Conservation (phyloP, 2,329 filamentous ascomycete species). For the Coniella lustricola region DNA sequence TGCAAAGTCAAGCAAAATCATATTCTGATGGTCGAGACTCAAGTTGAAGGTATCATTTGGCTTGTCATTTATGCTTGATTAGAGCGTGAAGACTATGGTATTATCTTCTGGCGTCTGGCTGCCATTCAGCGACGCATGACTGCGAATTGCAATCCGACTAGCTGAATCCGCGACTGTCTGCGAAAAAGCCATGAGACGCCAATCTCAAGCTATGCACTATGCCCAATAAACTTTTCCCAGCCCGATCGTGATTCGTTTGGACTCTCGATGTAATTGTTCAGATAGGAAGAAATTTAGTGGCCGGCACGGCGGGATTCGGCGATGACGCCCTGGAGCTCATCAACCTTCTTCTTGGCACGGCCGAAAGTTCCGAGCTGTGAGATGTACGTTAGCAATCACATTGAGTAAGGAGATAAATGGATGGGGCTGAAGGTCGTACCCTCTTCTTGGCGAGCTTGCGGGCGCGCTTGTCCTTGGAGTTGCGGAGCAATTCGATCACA, state of each 20-base stretch:
- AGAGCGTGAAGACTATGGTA: neutral
- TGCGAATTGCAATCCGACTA: neutral
- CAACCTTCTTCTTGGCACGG: conserved; percentile 99
- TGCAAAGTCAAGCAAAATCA: too few relatives aligned
- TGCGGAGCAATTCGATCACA: conserved; percentile 97
- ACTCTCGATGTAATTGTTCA: neutral
- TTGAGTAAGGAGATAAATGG: neutral
- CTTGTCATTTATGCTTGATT: neutral
- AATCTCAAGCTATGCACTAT: conserved; percentile 4
- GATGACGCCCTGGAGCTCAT: conserved; percentile 97
- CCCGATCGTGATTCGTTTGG: neutral
- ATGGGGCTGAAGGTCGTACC: conserved; percentile 47
- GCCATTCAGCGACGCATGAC: neutral
- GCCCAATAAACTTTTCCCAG: conserved; percentile 6
- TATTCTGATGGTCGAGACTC: too few relatives aligned
- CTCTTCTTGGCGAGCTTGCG: conserved; percentile 99
- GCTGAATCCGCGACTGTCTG: neutral
- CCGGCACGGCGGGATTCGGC: conserved; percentile 75
- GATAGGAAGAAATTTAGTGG: conserved; percentile 40
- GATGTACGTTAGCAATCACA: conserved; percentile 21
- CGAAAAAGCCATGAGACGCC: conserved; percentile 2
- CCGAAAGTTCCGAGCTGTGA: conserved; percentile 90
- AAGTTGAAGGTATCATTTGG: neutral
- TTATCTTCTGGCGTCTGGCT: neutral
- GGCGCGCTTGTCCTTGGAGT: conserved; percentile 99